Percentiles rank a stretch among this genome's conserved stretches.
phyloP scores from a whole-genome alignment of 768 basidiomycete genomes.

The Galerina sulciceps region DNA sequence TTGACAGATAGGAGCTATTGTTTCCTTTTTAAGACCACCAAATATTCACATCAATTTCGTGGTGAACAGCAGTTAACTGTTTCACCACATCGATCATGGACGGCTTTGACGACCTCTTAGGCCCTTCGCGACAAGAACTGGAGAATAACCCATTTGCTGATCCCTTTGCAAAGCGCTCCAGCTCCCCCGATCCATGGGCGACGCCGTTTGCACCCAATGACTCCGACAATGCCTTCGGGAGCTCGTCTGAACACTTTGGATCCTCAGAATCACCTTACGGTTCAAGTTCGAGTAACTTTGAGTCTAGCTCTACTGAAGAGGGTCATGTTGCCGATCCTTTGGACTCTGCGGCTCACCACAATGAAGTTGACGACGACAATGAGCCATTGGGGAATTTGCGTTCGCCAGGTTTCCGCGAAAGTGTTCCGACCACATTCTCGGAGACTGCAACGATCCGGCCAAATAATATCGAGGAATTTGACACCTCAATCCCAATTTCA shows the following conservation, averaged over 20 bases:
- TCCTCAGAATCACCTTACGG: conserved; percentile 21
- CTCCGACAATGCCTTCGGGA: conserved; percentile 31
- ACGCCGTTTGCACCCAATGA: conserved; percentile 51
- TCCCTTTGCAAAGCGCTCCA: conserved; percentile 69
- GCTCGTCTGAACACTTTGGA: conserved; percentile 22
- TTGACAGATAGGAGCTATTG: not conserved
- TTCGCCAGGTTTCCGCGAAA: conserved; percentile 61
- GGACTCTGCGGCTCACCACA: conserved; percentile 29
- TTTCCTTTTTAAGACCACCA: not conserved
- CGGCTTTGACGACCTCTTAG: conserved; percentile 77
- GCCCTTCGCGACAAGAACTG: conserved; percentile 60
- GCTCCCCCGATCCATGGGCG: conserved; percentile 80
- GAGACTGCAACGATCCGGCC: conserved; percentile 50
- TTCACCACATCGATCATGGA: conserved; percentile 53
- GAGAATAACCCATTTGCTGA: conserved; percentile 80
- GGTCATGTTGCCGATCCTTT: conserved; percentile 35
- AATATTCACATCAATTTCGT: too few relatives aligned
- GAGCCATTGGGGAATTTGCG: conserved; percentile 31
- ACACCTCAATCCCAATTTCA: conserved; percentile 12
- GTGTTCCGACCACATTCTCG: conserved; percentile 42
- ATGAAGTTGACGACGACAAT: conserved; percentile 40
- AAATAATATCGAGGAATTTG: conserved; percentile 27
- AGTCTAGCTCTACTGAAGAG: conserved; percentile 17
- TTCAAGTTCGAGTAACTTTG: conserved; percentile 28
- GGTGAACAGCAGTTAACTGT: not conserved